Conservation (phyloP, 495 filamentous ascomycete species). For the Terfezia claveryi region DNA sequence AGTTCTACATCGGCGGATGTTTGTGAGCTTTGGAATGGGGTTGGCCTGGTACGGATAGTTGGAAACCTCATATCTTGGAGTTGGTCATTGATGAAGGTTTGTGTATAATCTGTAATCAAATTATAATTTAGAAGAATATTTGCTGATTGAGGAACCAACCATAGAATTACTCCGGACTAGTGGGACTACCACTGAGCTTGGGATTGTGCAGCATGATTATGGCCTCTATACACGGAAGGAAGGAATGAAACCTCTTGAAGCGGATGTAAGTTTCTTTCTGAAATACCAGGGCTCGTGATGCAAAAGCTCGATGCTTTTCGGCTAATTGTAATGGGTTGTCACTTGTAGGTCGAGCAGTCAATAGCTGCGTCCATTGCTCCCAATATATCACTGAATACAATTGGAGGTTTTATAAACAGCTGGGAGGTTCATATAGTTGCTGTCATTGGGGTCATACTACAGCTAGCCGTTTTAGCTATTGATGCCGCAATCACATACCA, state of each 20-base stretch:
- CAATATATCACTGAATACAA: slow-evolving; percentile 6
- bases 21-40: slow-evolving; percentile 23
- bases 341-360: neutral
- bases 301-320: neutral
- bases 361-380: neutral
- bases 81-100: neutral
- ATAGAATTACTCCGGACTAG: neutral
- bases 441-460: slow-evolving; percentile 3
- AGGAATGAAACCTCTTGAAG: neutral
- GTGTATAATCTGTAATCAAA: too few relatives aligned
- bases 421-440: slow-evolving; percentile 1
- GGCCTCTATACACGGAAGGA: neutral
- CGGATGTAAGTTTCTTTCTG: neutral
- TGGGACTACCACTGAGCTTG: too few relatives aligned
- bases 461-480: slow-evolving; percentile 2
- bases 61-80: slow-evolving; percentile 2
- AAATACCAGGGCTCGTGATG: too few relatives aligned
- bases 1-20: slow-evolving; percentile 20
- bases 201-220: too few relatives aligned
- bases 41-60: slow-evolving; percentile 15
- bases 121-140: too few relatives aligned
- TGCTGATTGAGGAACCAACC: neutral
- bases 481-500: slow-evolving; percentile 4
- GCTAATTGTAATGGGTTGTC: neutral
- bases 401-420: neutral